Base-by-base conservation (phyloP, 495 filamentous ascomycete species). In the Sporormia fimetaria region DNA sequence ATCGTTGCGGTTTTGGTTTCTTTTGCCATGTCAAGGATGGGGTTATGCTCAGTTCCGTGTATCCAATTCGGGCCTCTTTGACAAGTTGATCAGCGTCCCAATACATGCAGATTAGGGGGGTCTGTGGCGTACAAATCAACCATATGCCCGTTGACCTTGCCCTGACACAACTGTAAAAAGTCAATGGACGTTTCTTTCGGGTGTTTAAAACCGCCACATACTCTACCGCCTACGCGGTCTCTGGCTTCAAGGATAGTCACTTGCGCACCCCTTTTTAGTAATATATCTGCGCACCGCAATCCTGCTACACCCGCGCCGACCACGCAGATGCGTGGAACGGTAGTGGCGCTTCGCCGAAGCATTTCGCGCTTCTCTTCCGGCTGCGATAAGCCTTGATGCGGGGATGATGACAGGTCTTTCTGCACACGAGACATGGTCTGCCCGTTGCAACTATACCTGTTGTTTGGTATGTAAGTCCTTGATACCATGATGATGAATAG, bases 1-100 rank as follows among this genome's bases (percentile, higher is more conserved):
- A 77, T 69, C 10, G 74, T 63, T 1, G 59, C 45, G 0, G 83
- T 85, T 2, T 69, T 60, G 0, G 81, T 85, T 52, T 75, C 62
- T 46, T 73, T 68, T 10, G 84, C 86, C 21, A 98, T 68, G 23
- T 80, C 71, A 37, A 81, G 59, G 28, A 98, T 87, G 4, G 90
- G 87, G 56, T 94, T 98, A 33, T 81, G 62, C 1, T 77, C 70
- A 0, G 81, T 80, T 24, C 90, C 90, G 59, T 96, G 88, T 18
- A 94, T 92, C 88, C 88, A 95, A 55, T 95, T 96, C 5, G 88
- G 79, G 4, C 88, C 88, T 15, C 84, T 81, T 51, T 26, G 25
- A 12, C 10, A 43, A 3, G 20, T 14, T 34, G 7, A 35, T 34
- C 21, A 39, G 14, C 11, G 5, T 30, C 25, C 16, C 3, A 37